Base-by-base conservation (phyloP, 139 green algal species). In the Chlorella sp. region DNA sequence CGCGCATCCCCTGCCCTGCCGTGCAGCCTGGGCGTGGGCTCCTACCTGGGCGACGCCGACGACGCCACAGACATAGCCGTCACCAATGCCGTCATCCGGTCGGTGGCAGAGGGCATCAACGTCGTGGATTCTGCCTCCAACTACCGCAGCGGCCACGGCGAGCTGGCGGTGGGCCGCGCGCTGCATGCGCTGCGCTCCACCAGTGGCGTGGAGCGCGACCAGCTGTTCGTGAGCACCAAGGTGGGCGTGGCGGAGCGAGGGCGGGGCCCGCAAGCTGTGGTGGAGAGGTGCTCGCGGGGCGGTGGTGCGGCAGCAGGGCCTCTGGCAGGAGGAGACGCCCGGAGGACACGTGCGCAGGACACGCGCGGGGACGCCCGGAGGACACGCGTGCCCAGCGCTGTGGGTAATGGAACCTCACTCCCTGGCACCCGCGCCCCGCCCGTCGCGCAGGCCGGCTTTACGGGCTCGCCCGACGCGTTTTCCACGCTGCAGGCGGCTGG, bases 81-180 rank as follows among this genome's bases (percentile, higher is more conserved):
- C 21, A 61, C 71, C 0, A 46, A 36, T 11, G 80, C 76, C 14
- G 38, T 86, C 4, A 67, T 81, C 27, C 29, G 83, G 72, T 78
- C 76, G 14, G 66, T 91, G 8, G 43, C 75, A 27, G 76, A 77
- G 17, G 86, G 88, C 42, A 89, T 81, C 82, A 95, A 95, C 63
- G 86, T 94, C 8, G 92, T 95, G 23, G 91, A 95, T 79, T 94
- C 86, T 74, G 90, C 90, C 33, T 78, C 79, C 72, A 93, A 90
- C 77, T 94, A 94, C 75, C 86, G 90, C 9, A 56, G 62, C 29
- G 88, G 90, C 1, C 74, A 70, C 1, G 76, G 74, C 2, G 89
- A 93, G 77, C 35, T 3, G 0, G 65, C 63, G 23, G 66, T 91
- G n/a, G 89, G 89, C 0, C 25, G n/a, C 4, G 89, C 89, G 2